Conservation (phyloP, 148 eudicot genomes). For the Chenopodium suecicum region DNA sequence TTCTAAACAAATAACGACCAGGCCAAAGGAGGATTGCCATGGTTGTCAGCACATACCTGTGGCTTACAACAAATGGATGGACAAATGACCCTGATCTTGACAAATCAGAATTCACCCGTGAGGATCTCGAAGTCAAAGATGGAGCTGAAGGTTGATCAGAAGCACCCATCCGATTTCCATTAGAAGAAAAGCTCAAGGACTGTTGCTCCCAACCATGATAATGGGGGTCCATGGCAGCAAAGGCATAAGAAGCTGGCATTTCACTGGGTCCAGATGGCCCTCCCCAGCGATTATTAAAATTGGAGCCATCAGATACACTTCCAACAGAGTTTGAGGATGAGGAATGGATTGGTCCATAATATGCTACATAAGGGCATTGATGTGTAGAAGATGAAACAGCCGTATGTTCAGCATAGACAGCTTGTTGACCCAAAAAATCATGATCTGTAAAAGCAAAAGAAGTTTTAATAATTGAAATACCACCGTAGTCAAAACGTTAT, state of each 20-base stretch:
- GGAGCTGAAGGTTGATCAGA: conserved; percentile 58
- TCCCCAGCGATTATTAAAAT: conserved; percentile 72
- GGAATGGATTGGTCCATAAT: conserved; percentile 71
- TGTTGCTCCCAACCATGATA: conserved; percentile 73
- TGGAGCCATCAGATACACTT: conserved; percentile 55
- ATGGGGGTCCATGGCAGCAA: conserved; percentile 68
- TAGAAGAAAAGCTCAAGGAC: conserved; percentile 44
- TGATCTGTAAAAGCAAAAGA: conserved; percentile 55
- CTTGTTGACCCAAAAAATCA: conserved; percentile 76
- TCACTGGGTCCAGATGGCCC: conserved; percentile 62
- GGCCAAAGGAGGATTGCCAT: not conserved
- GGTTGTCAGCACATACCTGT: conserved; percentile 45
- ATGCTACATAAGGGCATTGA: conserved; percentile 83
- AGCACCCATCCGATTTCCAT: conserved; percentile 48
- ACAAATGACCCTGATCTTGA: conserved; percentile 65
- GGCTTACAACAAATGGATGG: conserved; percentile 61
- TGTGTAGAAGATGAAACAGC: conserved; percentile 71
- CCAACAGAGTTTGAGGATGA: conserved; percentile 55
- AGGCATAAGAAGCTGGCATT: conserved; percentile 59
- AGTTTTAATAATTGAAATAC: not conserved
- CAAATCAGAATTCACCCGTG: conserved; percentile 59
- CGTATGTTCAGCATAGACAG: conserved; percentile 70
- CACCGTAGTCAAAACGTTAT: not conserved
- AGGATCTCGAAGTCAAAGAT: conserved; percentile 52
- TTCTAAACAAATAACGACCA: not conserved